Evolutionary conservation across 2,329 filamentous ascomycete species (phyloP).

Genomic region (Lasiodiplodia sp.): DNA sequence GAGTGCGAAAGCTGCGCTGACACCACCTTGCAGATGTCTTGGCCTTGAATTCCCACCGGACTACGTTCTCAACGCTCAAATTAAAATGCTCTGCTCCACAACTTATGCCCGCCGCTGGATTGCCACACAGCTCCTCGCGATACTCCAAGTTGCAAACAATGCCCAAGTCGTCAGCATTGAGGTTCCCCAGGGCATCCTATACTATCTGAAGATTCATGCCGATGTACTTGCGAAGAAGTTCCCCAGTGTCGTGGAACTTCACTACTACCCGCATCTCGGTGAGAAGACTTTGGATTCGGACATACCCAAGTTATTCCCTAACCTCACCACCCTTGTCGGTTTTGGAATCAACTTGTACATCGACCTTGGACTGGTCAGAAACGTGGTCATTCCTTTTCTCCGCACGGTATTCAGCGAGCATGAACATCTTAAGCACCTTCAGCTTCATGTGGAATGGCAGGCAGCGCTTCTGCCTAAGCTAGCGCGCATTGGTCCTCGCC

Average conservation of each 20-base stretch:
- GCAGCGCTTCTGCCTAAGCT: neutral
- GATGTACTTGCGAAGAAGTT: neutral
- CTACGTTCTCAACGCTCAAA: neutral
- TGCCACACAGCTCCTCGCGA: neutral
- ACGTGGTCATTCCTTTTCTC: neutral
- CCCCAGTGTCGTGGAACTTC: neutral
- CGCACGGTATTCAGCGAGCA: neutral
- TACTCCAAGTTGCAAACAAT: neutral
- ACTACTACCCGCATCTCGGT: neutral
- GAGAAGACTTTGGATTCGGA: neutral
- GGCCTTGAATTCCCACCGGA: neutral
- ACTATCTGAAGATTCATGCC: neutral
- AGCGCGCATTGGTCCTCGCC: neutral
- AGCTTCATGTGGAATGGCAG: neutral
- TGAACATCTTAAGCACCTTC: neutral
- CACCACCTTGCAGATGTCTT: neutral
- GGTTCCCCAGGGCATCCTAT: neutral
- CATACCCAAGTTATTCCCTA: neutral
- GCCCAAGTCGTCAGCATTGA: neutral
- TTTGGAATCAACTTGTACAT: neutral
- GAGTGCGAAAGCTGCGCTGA: neutral
- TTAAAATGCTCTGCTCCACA: no score
- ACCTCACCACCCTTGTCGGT: neutral
- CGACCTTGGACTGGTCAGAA: accelerated
- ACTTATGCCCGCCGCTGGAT: neutral